phyloP scores from a whole-genome alignment of 192 early-diverging fungal genomes.

The Coemansia erecta region DNA sequence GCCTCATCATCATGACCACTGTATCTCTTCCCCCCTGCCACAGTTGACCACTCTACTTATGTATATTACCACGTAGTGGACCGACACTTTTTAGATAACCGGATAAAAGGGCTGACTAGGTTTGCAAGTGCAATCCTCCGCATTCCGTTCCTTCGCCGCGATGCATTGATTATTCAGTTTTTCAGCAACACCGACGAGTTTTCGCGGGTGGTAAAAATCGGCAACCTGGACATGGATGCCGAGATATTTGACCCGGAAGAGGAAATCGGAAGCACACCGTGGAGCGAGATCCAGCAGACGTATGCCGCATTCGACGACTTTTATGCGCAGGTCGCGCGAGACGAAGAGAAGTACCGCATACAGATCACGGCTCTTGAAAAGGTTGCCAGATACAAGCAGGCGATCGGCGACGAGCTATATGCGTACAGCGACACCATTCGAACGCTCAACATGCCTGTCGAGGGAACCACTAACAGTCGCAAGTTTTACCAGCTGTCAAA shows the following conservation, averaged over 20 bases:
- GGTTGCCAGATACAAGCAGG: constrained; percentile 52
- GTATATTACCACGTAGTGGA: constrained; percentile 44
- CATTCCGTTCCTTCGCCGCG: constrained; percentile 49
- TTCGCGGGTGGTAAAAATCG: constrained; percentile 43
- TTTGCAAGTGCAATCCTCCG: constrained; percentile 51
- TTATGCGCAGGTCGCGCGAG: constrained; percentile 35
- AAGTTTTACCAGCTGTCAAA: constrained; percentile 34
- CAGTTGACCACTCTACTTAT: constrained; percentile 18
- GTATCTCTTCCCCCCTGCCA: no score
- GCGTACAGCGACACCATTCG: constrained; percentile 46
- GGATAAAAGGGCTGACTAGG: constrained; percentile 53
- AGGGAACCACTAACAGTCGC: constrained; percentile 28
- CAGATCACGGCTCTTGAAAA: constrained; percentile 52
- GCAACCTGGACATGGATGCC: constrained; percentile 48
- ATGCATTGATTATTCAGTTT: constrained; percentile 50
- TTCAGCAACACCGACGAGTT: constrained; percentile 56
- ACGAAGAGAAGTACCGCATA: constrained; percentile 51
- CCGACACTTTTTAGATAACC: constrained; percentile 57
- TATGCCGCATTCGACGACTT: constrained; percentile 46
- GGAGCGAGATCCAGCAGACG: constrained; percentile 33
- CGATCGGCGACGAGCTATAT: constrained; percentile 51
- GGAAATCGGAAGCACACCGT: constrained; percentile 32
- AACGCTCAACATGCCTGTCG: constrained; percentile 34
- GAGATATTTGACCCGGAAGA: constrained; percentile 47
- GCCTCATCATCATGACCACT: no score